phyloP scores from a whole-genome alignment of 352 stramenopile species.

The Pseudoperonospora humuli region DNA sequence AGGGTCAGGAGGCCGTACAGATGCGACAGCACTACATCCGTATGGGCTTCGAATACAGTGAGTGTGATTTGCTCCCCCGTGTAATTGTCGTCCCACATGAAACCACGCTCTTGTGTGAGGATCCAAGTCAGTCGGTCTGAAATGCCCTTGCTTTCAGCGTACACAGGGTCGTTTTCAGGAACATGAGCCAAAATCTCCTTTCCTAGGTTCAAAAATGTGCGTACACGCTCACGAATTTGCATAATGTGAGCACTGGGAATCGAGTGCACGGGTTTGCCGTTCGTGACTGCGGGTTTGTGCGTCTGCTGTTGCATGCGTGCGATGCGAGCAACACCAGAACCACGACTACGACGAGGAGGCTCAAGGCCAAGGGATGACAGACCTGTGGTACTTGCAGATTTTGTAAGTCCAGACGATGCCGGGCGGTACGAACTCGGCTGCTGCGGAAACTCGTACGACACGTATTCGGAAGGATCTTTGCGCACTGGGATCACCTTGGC shows the following conservation, averaged over 20 bases:
- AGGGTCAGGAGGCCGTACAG: slow-evolving; percentile 92
- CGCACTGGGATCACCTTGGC: slow-evolving; percentile 78
- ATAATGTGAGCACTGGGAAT: slow-evolving; percentile 79
- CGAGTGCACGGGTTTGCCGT: slow-evolving; percentile 54
- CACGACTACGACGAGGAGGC: slow-evolving; percentile 69
- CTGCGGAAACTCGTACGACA: slow-evolving; percentile 76
- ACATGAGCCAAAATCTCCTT: slow-evolving; percentile 80
- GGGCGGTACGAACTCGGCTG: slow-evolving; percentile 36
- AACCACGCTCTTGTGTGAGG: slow-evolving; percentile 94
- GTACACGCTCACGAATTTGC: slow-evolving; percentile 93
- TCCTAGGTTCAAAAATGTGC: slow-evolving; percentile 89
- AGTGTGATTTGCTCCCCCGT: slow-evolving; percentile 91
- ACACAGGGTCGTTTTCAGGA: slow-evolving; percentile 72
- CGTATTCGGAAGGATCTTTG: slow-evolving; percentile 79
- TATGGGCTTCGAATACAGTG: slow-evolving; percentile 73
- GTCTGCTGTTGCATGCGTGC: slow-evolving; percentile 73
- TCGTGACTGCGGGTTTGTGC: slow-evolving; percentile 44
- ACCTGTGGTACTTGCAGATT: slow-evolving; percentile 84
- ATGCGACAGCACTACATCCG: slow-evolving; percentile 78
- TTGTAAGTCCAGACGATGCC: slow-evolving; percentile 50
- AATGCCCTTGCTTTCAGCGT: slow-evolving; percentile 86
- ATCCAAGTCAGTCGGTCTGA: slow-evolving; percentile 94
- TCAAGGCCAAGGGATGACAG: slow-evolving; percentile 66
- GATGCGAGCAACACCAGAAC: slow-evolving; percentile 74
- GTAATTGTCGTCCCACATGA: slow-evolving; percentile 98